Evolutionary conservation across 805 yeast species (phyloP).

Genomic region (Hermanozyma aechmeae): DNA sequence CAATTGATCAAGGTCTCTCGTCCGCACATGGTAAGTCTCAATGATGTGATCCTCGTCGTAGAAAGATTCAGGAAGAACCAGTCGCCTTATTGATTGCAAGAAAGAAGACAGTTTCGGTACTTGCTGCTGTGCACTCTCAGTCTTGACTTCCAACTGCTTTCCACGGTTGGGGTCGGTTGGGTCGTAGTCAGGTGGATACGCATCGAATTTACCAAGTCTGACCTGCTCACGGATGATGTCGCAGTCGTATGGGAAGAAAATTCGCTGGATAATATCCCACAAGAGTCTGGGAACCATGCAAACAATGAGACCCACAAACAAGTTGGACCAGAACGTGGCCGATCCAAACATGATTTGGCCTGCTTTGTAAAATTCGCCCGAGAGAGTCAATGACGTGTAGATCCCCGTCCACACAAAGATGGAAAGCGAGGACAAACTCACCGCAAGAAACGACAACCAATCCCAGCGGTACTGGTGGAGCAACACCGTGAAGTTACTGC

Average conservation of each 20-base stretch:
- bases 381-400: conserved; percentile 53
- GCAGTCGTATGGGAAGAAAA: conserved; percentile 54
- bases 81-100: no score
- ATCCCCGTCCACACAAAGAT: conserved; percentile 74
- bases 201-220: conserved; percentile 54
- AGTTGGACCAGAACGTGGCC: conserved; percentile 58
- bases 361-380: conserved; percentile 53
- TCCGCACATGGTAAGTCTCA: conserved; percentile 27
- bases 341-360: conserved; percentile 49
- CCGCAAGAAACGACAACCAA: conserved; percentile 54
- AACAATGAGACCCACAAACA: conserved; percentile 51
- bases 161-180: conserved; percentile 64
- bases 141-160: neutral
- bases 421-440: conserved; percentile 47
- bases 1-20: conserved; percentile 18
- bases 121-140: conserved; percentile 1
- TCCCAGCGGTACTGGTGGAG: conserved; percentile 76
- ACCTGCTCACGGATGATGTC: conserved; percentile 71
- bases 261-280: conserved; percentile 44
- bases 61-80: no score
- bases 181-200: conserved; percentile 60
- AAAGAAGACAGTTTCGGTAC: no score
- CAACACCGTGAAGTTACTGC: conserved; percentile 59
- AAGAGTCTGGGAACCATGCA: conserved; percentile 64
- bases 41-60: conserved; percentile 9